Evolutionary conservation across 2,329 filamentous ascomycete genomes (phyloP), one percentile per base, ranked within the genome.

Genomic region (Lachnellula cervina): DNA sequence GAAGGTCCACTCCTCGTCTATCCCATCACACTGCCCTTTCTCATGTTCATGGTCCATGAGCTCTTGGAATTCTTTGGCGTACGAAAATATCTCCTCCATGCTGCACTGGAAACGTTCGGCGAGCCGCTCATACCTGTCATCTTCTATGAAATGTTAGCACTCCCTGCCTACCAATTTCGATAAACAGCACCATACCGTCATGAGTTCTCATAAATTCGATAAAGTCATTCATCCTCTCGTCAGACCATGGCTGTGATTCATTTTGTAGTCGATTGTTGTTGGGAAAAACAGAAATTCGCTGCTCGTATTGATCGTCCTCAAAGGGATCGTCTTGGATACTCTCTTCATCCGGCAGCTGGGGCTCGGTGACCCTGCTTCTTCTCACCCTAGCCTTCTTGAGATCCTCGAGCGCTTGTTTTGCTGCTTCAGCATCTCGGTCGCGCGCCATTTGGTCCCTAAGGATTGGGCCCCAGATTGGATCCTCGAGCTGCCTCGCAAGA

Each of bases 21-120:
- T 21, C 3, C 21, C 50, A 46, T 55, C 55, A 23, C 62, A 53
- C 4, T 43, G 23, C 0, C 62, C 61, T 6, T 57, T 49, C 17
- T 56, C 59, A 40, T 65, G 63, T 3, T 32, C 48, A 16, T 46
- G 25, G 51, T 65, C 59, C 52, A 67, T 59, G 1, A 50, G 51
- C 8, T 60, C 59, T 47, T 68, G 65, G 11, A 68, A 49, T 1
- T 66, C 64, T 21, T 59, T 63, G 5, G 66, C 67, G 51, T 59
- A 58, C 0, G 51, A 56, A 49, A 68, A 66, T 3, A 69, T 60
- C 4, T 68, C 66, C 17, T 68, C 67, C 37, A 67, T 55, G 38
- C 58, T 64, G 21, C 61, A 54, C 13, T 61, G 52, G 2, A 66
- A 51, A 2, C 23, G 34, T 23, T 61, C 40, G 8, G 60, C 57